A percentile compares a stretch with the other conserved stretches of the same genome.
phyloP scores from a whole-genome alignment of 805 yeast genomes.

The Zygotorulaspora chibaensis region DNA sequence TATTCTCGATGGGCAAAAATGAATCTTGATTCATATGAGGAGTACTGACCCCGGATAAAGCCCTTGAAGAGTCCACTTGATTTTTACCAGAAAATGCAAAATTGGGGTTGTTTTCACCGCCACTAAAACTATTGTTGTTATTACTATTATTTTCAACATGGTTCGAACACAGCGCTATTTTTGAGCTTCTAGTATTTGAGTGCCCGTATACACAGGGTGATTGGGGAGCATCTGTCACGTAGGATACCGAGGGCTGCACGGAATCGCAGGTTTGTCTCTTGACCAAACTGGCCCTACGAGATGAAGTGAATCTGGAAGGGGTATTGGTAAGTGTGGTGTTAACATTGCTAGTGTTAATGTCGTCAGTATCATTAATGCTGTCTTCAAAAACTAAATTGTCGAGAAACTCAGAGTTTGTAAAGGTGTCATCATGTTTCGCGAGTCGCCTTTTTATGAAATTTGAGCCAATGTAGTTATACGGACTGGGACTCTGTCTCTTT shows the following conservation, averaged over 20 bases:
- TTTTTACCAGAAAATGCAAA: background rate
- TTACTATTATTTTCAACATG: constrained; percentile 2
- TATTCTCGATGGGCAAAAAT: background rate
- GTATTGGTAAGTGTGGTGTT: constrained; percentile 8
- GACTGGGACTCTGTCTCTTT: constrained; percentile 26
- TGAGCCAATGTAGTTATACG: constrained; percentile 16
- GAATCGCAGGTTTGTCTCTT: constrained; percentile 6
- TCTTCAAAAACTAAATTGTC: constrained; percentile 4
- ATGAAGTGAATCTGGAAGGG: constrained; percentile 9
- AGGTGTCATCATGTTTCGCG: constrained; percentile 11
- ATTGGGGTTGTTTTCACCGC: background rate
- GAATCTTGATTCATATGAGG: constrained; percentile 4
- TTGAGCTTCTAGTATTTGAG: constrained; percentile 8
- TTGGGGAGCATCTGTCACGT: constrained; percentile 8
- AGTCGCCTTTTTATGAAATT: constrained; percentile 23
- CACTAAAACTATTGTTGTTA: background rate
- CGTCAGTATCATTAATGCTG: constrained; percentile 2
- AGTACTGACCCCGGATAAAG: constrained; percentile 1
- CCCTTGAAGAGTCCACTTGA: background rate
- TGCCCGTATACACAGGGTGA: constrained; percentile 14
- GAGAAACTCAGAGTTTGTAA: constrained; percentile 5
- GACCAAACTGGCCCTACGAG: constrained; percentile 10
- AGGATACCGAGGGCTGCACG: constrained; percentile 10
- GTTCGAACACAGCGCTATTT: background rate
- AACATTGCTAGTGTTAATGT: constrained; percentile 5